A percentile compares a stretch with the other conserved stretches of the same genome.
Conservation (phyloP, 495 filamentous ascomycete species). For the Hypoxylon fragiforme region DNA sequence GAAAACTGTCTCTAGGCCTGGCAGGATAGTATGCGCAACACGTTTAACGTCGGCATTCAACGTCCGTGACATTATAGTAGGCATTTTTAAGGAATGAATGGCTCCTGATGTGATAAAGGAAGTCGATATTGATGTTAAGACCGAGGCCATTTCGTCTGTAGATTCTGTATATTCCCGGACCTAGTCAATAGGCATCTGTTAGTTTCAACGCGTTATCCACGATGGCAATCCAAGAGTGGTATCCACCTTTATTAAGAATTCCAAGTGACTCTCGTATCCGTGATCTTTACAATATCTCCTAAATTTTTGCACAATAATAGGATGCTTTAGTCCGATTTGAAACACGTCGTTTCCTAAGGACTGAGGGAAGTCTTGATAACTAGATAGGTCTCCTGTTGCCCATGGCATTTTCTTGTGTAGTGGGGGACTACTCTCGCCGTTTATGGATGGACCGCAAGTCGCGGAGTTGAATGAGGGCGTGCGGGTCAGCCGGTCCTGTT, state of each 20-base stretch:
- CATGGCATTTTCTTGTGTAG: constrained; percentile 2
- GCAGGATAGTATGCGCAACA: constrained; percentile 43
- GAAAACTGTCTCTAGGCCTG: constrained; percentile 51
- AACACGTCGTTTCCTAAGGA: constrained; percentile 53
- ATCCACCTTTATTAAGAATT: constrained; percentile 53
- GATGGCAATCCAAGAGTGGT: neutral
- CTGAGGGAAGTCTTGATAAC: constrained; percentile 22
- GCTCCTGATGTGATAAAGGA: constrained; percentile 48
- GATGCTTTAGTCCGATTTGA: constrained; percentile 51
- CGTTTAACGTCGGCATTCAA: constrained; percentile 48
- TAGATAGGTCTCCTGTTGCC: neutral
- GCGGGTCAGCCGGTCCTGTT: constrained; percentile 27
- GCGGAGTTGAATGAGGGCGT: neutral
- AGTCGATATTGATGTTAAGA: constrained; percentile 51
- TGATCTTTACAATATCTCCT: constrained; percentile 48
- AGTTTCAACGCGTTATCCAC: neutral
- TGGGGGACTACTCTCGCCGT: constrained; percentile 7
- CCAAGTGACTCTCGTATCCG: constrained; percentile 49
- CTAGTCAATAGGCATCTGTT: constrained; percentile 13
- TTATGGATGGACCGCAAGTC: constrained; percentile 11
- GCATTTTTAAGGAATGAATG: constrained; percentile 45
- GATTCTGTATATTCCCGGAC: constrained; percentile 40
- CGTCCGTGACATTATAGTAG: constrained; percentile 34
- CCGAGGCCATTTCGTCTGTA: constrained; percentile 43
- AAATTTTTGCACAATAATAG: constrained; percentile 46